These are phyloP conservation scores for Apiotrichum sp. DNA, from an alignment of 1,284 basidiomycete species.

Conservation along the genomic window DNA sequence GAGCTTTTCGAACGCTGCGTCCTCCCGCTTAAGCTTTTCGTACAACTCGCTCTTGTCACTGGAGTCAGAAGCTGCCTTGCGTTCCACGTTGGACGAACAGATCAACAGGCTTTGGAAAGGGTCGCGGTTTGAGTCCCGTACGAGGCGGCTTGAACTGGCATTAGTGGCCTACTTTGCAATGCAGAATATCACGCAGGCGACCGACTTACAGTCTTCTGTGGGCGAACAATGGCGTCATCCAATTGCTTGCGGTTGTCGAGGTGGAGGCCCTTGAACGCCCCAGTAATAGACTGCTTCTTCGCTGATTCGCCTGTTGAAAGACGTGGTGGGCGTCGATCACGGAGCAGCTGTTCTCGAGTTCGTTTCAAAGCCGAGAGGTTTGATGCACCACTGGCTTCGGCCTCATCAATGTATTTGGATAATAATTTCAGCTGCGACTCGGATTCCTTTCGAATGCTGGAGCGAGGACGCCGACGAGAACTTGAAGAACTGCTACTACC, in stretches of 20 bases:
- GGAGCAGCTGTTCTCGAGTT: not conserved
- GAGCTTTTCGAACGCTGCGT: slow-evolving; percentile 7
- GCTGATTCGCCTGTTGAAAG: not conserved
- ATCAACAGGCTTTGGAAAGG: not conserved
- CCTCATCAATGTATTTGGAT: not conserved
- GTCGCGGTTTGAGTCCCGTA: not conserved
- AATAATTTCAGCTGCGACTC: not conserved
- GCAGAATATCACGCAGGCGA: not conserved
- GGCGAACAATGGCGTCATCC: not conserved
- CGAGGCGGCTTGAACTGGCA: slow-evolving; percentile 1
- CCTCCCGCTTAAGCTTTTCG: slow-evolving; percentile 6
- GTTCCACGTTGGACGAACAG: not conserved
- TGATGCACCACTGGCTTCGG: not conserved
- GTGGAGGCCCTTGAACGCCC: not conserved
- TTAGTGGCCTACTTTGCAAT: not conserved
- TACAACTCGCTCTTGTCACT: slow-evolving; percentile 4
- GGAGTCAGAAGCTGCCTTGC: not conserved
- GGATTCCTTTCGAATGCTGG: not conserved
- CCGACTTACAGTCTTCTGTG: not conserved
- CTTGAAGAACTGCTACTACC: not conserved
- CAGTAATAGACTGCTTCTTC: not conserved
- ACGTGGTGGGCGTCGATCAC: not conserved
- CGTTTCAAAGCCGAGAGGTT: too few relatives aligned
- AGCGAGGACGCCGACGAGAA: not conserved
- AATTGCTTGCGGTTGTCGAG: not conserved